Conservation (phyloP, 1,139 yeast species). For the Geotrichum klebahnii region DNA sequence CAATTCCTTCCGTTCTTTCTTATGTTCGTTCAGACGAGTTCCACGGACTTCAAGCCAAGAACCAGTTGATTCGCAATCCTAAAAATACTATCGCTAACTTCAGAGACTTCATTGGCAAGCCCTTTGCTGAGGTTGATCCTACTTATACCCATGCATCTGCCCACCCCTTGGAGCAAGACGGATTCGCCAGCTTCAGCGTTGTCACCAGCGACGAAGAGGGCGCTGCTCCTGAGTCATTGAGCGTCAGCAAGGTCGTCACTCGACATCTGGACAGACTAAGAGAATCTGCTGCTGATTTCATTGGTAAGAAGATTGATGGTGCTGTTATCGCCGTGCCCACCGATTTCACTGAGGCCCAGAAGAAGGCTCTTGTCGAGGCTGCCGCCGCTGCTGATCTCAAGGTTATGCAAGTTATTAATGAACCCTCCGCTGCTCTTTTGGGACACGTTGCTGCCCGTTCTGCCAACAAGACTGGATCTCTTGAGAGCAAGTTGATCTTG, state of each 20-base stretch:
- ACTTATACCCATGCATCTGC: slow-evolving; percentile 62
- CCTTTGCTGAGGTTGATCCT: slow-evolving; percentile 64
- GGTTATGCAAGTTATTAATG: slow-evolving; percentile 83
- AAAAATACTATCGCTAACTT: slow-evolving; percentile 82
- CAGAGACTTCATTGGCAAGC: slow-evolving; percentile 85
- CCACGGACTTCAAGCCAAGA: slow-evolving; percentile 94
- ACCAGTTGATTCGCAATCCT: slow-evolving; percentile 88
- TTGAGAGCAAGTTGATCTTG: slow-evolving; percentile 74
- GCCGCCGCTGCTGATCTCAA: slow-evolving; percentile 71
- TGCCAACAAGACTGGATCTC: slow-evolving; percentile 49
- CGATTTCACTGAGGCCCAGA: slow-evolving; percentile 72
- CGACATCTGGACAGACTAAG: slow-evolving; percentile 82
- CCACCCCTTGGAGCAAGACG: slow-evolving; percentile 66
- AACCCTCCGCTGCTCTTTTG: slow-evolving; percentile 87
- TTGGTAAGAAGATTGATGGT: slow-evolving; percentile 76
- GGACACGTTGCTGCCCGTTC: slow-evolving; percentile 52
- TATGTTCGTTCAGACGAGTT: slow-evolving; percentile 93
- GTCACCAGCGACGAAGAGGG: slow-evolving; percentile 33
- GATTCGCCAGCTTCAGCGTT: slow-evolving; percentile 66
- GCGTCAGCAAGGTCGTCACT: slow-evolving; percentile 72
- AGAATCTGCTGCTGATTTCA: slow-evolving; percentile 86
- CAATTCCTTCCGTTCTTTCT: slow-evolving; percentile 87
- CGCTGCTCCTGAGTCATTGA: slow-evolving; percentile 46
- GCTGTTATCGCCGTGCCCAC: slow-evolving; percentile 91
- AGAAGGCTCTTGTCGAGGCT: slow-evolving; percentile 56